Conservation (phyloP, 2,329 filamentous ascomycete species). For the Trichoderma gracile region DNA sequence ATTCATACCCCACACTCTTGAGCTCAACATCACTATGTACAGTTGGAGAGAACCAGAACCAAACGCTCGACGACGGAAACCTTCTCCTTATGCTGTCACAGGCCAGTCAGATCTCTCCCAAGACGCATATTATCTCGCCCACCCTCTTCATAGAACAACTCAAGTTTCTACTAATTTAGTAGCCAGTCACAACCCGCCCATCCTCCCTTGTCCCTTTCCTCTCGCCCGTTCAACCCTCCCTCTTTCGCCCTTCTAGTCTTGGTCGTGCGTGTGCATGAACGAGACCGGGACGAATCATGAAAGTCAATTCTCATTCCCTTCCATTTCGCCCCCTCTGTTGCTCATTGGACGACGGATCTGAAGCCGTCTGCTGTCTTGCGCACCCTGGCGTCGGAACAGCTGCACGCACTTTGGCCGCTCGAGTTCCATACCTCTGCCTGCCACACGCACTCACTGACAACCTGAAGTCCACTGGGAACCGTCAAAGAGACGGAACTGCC, state of each 20-base stretch:
- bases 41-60: no score
- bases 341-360: not conserved
- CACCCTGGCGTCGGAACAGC: slow-evolving; percentile 1
- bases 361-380: not conserved
- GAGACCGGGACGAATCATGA: not conserved
- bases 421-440: slow-evolving; percentile 14
- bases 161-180: no score
- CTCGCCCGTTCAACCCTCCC: not conserved
- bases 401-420: slow-evolving; percentile 13
- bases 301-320: slow-evolving; percentile 11
- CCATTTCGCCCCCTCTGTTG: not conserved
- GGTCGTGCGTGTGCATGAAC: slow-evolving; percentile 14
- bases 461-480: not conserved
- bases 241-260: not conserved
- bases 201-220: not conserved
- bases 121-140: slow-evolving; percentile 10
- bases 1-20: no score
- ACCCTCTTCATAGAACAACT: no score
- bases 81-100: not conserved
- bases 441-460: not conserved
- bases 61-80: no score
- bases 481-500: not conserved
- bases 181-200: slow-evolving; percentile 7
- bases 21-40: no score
- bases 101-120: not conserved